Conservation (phyloP, 306 rosid genomes). For the Quercus gilva region DNA sequence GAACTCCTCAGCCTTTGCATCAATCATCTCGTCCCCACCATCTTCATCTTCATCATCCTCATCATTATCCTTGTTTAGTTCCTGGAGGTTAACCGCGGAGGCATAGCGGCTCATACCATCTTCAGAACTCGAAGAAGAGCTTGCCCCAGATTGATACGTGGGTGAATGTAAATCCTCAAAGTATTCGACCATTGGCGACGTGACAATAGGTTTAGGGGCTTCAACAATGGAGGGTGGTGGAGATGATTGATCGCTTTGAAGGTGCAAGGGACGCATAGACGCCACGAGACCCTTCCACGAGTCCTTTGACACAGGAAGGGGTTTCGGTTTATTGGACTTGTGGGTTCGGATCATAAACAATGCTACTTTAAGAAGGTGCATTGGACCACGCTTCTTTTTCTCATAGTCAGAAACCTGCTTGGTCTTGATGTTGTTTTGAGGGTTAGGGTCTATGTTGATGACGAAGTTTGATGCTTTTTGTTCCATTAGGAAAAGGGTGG, state of each 20-base stretch:
- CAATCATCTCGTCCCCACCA: constrained; percentile 58
- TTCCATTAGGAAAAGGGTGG: constrained; percentile 23
- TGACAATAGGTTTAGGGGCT: neutral
- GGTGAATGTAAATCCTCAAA: constrained; percentile 8
- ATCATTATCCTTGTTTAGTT: constrained; percentile 23
- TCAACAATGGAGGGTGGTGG: neutral
- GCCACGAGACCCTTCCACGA: constrained; percentile 44
- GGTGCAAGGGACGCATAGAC: constrained; percentile 61
- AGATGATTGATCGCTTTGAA: constrained; percentile 34
- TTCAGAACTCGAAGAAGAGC: constrained; percentile 18
- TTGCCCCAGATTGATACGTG: constrained; percentile 1
- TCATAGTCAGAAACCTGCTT: neutral
- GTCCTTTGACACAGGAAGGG: constrained; percentile 11
- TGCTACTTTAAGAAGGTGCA: constrained; percentile 35
- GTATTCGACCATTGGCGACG: neutral
- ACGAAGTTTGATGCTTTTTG: neutral
- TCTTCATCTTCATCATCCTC: neutral
- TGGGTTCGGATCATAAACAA: constrained; percentile 47
- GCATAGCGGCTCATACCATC: constrained; percentile 29
- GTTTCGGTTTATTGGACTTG: constrained; percentile 36
- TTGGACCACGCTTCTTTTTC: constrained; percentile 30
- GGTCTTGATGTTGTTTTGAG: neutral
- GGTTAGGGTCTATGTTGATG: neutral
- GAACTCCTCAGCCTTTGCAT: constrained; percentile 70
- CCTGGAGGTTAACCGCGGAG: constrained; percentile 55